Conservation (phyloP, 345 rosid genomes). For the Salix udensis region DNA sequence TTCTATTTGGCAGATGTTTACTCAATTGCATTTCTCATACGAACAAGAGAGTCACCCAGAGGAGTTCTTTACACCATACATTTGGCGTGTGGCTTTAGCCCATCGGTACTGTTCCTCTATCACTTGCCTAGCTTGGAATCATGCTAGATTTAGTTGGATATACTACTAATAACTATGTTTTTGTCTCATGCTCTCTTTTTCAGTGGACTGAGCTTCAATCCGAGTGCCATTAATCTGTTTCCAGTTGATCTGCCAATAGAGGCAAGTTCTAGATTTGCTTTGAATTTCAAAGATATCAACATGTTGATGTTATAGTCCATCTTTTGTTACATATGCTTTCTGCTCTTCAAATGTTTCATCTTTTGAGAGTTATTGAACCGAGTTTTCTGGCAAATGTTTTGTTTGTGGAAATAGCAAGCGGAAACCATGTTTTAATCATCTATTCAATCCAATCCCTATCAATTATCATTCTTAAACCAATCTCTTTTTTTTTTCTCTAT, state of each 20-base stretch:
- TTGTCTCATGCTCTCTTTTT: background rate
- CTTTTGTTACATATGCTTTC: background rate
- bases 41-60: slow-evolving; percentile 98
- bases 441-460: no score
- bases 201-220: slow-evolving; percentile 39
- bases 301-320: background rate
- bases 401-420: no score
- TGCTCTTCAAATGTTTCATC: background rate
- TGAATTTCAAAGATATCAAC: background rate
- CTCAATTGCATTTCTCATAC: slow-evolving; percentile 88
- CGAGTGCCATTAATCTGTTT: slow-evolving; percentile 68
- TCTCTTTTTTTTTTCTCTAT: no score
- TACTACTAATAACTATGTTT: slow-evolving; percentile 5
- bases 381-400: no score
- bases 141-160: background rate
- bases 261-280: slow-evolving; percentile 43
- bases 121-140: no score
- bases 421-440: no score
- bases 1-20: slow-evolving; percentile 64
- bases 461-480: no score
- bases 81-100: slow-evolving; percentile 77
- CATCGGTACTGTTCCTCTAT: slow-evolving; percentile 42
- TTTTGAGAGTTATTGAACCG: background rate
- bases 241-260: slow-evolving; percentile 48
- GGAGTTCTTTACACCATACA: slow-evolving; percentile 91